Evolutionary conservation across 2,329 filamentous ascomycete species (phyloP), one percentile per base, ranked within the genome.

Genomic region (Tolypocladium sp.): DNA sequence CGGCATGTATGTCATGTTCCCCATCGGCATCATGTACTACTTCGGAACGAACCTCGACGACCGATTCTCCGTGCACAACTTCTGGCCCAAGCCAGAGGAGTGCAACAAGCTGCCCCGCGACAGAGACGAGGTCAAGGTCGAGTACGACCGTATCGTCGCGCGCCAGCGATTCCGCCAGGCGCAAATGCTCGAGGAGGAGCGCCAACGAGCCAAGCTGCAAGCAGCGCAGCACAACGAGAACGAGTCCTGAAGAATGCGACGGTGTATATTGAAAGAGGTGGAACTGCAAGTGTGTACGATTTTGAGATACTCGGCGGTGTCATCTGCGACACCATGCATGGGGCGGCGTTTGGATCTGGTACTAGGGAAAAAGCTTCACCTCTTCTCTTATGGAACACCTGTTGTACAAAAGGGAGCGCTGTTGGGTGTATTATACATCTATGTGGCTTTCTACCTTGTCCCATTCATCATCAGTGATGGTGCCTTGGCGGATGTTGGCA

Each of bases 11-110:
- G 88, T 99, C 79, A 88, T 97, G 83, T 99, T 99, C 77, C 94
- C 94, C 22, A 97, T 99, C 69, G 92, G 91, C 68, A 92, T 94
- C 81, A 99, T 99, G 94, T 97, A 95, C 82, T 99, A 99, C 80
- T 99, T 97, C 75, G 94, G 94, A 72, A 96, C 92, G 59, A 99
- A 99, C 75, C 90, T 99, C 71, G 94, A 99, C 76, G 83, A 88
- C 65, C 88, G 91, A 64, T 99, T 99, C 80, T 78, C 83, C 55
- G 91, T 97, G 1, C 87, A 89, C 27, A 90, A 89, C 60, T 99
- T 99, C 81, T 99, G 94, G 94, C 94, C 94, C 35, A 91, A 87
- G 69, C 80, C 86, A 5, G 87, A 89, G 63, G 82, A 92, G 71
- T 88, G 88, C 61, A 88, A 94, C 75, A 84, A 82, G 68, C 83